Evolutionary conservation across 73 alveolate species (phyloP).

Genomic region (Halteria grandinella): DNA sequence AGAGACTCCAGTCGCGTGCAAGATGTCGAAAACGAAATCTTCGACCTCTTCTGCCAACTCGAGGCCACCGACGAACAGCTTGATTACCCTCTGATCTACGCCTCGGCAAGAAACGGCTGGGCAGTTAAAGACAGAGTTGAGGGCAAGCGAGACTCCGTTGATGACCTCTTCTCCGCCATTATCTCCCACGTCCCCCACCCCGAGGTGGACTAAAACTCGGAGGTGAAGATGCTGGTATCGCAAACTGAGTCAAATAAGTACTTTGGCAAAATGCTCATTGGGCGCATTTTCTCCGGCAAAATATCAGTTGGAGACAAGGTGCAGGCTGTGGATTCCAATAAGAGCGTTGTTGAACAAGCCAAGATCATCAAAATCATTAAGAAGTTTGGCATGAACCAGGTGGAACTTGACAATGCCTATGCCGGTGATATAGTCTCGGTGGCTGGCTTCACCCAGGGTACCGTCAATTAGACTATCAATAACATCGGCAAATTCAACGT

Average conservation of each 20-base stretch:
- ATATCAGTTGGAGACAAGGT: constrained; percentile 73
- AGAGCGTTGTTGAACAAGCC: constrained; percentile 65
- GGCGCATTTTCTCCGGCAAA: constrained; percentile 77
- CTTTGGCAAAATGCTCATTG: constrained; percentile 82
- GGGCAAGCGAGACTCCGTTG: constrained; percentile 67
- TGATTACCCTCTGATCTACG: constrained; percentile 83
- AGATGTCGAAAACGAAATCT: constrained; percentile 87
- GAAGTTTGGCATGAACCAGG: constrained; percentile 79
- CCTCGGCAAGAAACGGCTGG: constrained; percentile 92
- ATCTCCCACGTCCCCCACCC: constrained; percentile 77
- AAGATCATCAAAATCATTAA: constrained; percentile 74
- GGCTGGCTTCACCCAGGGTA: constrained; percentile 76
- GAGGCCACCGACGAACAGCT: constrained; percentile 81
- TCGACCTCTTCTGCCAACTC: constrained; percentile 81
- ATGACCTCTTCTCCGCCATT: constrained; percentile 71
- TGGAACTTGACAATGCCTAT: constrained; percentile 79
- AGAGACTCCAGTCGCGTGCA: constrained; percentile 82
- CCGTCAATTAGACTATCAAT: constrained; percentile 80
- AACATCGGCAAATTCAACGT: constrained; percentile 64
- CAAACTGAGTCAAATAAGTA: constrained; percentile 80
- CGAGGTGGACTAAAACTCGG: constrained; percentile 59
- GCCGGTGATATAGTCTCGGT: constrained; percentile 92
- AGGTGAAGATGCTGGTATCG: constrained; percentile 77
- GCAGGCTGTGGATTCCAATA: constrained; percentile 64
- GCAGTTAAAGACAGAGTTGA: constrained; percentile 62